Evolutionary conservation across 73 alveolate genomes (phyloP), one percentile per base, ranked within the genome.

Genomic region (Paramecium tetraurelia): DNA sequence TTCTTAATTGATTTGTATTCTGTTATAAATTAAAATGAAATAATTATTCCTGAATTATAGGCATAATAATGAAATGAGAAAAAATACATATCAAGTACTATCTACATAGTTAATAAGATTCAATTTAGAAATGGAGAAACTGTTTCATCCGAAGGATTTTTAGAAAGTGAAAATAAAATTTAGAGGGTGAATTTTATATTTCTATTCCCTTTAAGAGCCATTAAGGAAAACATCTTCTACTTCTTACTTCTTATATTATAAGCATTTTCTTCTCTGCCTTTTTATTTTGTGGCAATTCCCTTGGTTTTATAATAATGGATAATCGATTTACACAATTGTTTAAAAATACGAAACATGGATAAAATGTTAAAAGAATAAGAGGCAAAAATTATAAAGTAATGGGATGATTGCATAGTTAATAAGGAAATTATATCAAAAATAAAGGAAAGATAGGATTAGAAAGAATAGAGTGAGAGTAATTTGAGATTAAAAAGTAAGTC

Each of bases 361-460:
- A 12, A 72, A 43, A 72, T 36, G 59, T 33, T 72, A 22, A 72
- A 72, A 36, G 59, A 38, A 7, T 40, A 72, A 18, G 57, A 36
- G 24, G 86, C 86, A 3, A 31, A 38, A 18, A 38, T 72, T 21
- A 33, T 72, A 33, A 72, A 72, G 63, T 43, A 72, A 20, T 72
- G 86, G 86, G 86, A 72, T 72, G 86, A 72, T 11, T 72, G 86
- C 21, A 72, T 72, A 14, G 33, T 20, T n/a, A 72, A 72, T 36
- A 72, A 72, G 63, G 86, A 72, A 36, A 72, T 72, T 3, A 33
- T 72, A 3, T 31, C 84, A 12, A 63, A 63, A 63, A 63, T 63
- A 1, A 63, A 72, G n/a, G 59, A 72, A 36, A 36, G 68, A 36
- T 36, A 36, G 38, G 46, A 72, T 36, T 14, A 72, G 5, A 9